phyloP scores from a whole-genome alignment of 106 monocot genomes.

The Dendrobium officinale region DNA sequence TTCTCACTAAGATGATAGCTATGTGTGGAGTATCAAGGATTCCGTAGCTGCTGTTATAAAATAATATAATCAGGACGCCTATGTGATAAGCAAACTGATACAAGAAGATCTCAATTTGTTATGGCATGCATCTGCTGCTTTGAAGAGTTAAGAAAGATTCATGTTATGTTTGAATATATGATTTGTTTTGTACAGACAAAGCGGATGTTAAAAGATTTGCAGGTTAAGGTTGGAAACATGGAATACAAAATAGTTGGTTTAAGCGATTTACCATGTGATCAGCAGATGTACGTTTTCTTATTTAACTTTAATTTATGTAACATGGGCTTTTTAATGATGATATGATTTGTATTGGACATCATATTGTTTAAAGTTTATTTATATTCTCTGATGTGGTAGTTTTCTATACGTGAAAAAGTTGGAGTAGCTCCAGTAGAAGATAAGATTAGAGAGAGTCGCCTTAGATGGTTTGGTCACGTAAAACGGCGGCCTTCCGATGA shows the following conservation, averaged over 20 bases:
- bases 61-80: neutral
- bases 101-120: neutral
- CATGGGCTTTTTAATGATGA: neutral
- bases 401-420: too few species aligned
- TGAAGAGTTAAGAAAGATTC: neutral
- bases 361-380: neutral
- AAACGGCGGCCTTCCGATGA: too few species aligned
- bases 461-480: too few species aligned
- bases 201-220: slow-evolving; percentile 68
- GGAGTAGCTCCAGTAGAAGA: too few species aligned
- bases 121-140: neutral
- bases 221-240: slow-evolving; percentile 43
- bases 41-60: neutral
- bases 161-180: neutral
- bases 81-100: neutral
- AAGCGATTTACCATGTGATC: slow-evolving; percentile 68
- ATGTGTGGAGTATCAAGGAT: neutral
- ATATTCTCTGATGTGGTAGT: neutral
- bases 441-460: too few species aligned
- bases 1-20: neutral
- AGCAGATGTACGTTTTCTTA: slow-evolving; percentile 37
- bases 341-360: neutral
- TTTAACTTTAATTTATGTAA: neutral
- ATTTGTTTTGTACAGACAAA: slow-evolving; percentile 46
- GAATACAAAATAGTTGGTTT: slow-evolving; percentile 86